Conservation (phyloP, 805 yeast genomes). For the Candida succiphila region DNA sequence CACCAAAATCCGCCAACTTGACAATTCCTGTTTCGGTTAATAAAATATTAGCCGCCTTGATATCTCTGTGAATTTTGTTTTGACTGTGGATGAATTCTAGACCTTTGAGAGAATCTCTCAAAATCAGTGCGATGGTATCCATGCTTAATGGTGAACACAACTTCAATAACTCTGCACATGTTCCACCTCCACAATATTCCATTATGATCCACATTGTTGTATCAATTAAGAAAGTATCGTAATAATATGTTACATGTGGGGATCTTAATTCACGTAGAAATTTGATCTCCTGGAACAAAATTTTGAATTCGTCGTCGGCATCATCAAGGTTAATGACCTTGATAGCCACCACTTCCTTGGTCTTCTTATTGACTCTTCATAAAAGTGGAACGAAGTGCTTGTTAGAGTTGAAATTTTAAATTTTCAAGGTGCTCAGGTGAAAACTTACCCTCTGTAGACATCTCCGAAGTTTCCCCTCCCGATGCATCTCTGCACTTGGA, state of each 20-base stretch:
- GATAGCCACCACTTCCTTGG: constrained; percentile 54
- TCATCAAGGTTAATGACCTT: constrained; percentile 79
- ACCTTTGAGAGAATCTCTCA: constrained; percentile 58
- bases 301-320: constrained; percentile 63
- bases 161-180: constrained; percentile 68
- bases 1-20: constrained; percentile 91
- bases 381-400: too few relatives aligned
- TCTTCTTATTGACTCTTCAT: constrained; percentile 8
- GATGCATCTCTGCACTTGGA: constrained; percentile 50
- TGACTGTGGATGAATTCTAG: constrained; percentile 68
- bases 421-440: too few relatives aligned
- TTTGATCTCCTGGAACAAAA: constrained; percentile 67
- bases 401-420: too few relatives aligned
- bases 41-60: constrained; percentile 82
- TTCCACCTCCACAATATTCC: constrained; percentile 96
- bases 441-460: constrained; percentile 51
- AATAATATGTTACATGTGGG: constrained; percentile 58
- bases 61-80: constrained; percentile 77
- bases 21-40: constrained; percentile 60
- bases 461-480: constrained; percentile 87
- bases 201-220: constrained; percentile 78
- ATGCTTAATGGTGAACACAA: constrained; percentile 47
- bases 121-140: constrained; percentile 47
- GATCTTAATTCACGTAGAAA: constrained; percentile 59
- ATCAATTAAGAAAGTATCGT: constrained; percentile 53